Conservation (phyloP, 148 eudicot species). For the Agrostemma githago region DNA sequence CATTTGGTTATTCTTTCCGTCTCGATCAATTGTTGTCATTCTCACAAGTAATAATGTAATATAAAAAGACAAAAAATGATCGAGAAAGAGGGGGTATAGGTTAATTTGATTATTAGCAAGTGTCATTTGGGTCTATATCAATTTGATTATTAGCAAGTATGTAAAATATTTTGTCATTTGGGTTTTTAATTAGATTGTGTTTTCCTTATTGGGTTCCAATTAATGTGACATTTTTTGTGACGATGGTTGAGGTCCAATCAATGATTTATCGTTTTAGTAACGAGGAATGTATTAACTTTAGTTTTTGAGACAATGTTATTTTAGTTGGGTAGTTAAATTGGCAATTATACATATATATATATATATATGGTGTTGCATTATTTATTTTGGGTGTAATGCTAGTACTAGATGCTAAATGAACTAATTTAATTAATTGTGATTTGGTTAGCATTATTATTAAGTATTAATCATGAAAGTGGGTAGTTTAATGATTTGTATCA, state of each 20-base stretch:
- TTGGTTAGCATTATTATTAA: not conserved
- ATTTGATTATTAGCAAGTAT: no score
- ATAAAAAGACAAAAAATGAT: no score
- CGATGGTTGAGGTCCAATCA: not conserved
- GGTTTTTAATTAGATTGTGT: not conserved
- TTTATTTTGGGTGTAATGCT: not conserved
- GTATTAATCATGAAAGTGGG: not conserved
- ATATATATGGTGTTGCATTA: not conserved
- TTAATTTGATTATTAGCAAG: no score
- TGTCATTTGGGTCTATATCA: no score
- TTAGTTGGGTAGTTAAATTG: not conserved
- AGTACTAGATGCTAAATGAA: not conserved
- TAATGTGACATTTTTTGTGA: not conserved
- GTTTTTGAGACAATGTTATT: not conserved
- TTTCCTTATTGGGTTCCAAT: not conserved
- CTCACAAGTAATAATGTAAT: no score
- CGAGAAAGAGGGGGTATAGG: no score
- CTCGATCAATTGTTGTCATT: no score
- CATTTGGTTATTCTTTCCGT: not conserved
- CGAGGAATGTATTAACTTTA: not conserved
- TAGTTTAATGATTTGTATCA: not conserved
- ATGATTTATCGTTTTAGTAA: not conserved
- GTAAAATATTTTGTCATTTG: not conserved
- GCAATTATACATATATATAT: not conserved
- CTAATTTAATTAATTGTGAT: conserved; percentile 5